Conservation (phyloP, 495 filamentous ascomycete genomes). For the Xylaria flabelliformis region DNA sequence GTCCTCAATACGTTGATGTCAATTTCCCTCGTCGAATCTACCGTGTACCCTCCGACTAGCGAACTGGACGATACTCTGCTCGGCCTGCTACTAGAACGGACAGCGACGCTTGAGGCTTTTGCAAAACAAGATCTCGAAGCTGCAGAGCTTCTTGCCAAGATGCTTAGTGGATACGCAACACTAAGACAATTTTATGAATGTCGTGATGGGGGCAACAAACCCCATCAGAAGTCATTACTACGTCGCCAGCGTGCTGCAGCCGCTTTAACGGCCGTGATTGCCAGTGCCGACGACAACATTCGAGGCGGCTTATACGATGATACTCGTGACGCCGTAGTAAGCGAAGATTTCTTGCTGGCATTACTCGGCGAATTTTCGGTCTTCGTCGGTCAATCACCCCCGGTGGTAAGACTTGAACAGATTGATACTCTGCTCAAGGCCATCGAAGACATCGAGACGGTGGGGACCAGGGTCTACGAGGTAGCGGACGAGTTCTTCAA, state of each 20-base stretch:
- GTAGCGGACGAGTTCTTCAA: slow-evolving; percentile 75
- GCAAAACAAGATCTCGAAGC: slow-evolving; percentile 74
- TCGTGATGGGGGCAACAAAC: slow-evolving; percentile 66
- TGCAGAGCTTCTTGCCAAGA: slow-evolving; percentile 76
- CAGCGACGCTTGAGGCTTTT: slow-evolving; percentile 66
- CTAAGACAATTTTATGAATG: slow-evolving; percentile 86
- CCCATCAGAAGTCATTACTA: slow-evolving; percentile 42
- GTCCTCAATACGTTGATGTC: slow-evolving; percentile 87
- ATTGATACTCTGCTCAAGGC: slow-evolving; percentile 78
- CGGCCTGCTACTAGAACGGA: slow-evolving; percentile 69
- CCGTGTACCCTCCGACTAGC: slow-evolving; percentile 69
- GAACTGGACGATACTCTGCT: slow-evolving; percentile 74
- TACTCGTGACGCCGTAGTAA: slow-evolving; percentile 75
- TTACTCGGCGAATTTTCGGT: slow-evolving; percentile 82
- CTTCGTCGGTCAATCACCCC: slow-evolving; percentile 67
- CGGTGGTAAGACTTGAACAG: slow-evolving; percentile 65
- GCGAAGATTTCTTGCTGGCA: slow-evolving; percentile 82
- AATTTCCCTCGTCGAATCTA: slow-evolving; percentile 81
- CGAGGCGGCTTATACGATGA: slow-evolving; percentile 86
- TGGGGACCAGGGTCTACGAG: slow-evolving; percentile 69
- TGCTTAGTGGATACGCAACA: slow-evolving; percentile 89
- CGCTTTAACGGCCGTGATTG: slow-evolving; percentile 77
- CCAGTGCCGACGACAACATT: slow-evolving; percentile 85
- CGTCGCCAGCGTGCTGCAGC: slow-evolving; percentile 71
- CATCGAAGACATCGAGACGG: slow-evolving; percentile 81